Conservation (phyloP, 2,329 filamentous ascomycete species). For the Penicillium brasilianum region DNA sequence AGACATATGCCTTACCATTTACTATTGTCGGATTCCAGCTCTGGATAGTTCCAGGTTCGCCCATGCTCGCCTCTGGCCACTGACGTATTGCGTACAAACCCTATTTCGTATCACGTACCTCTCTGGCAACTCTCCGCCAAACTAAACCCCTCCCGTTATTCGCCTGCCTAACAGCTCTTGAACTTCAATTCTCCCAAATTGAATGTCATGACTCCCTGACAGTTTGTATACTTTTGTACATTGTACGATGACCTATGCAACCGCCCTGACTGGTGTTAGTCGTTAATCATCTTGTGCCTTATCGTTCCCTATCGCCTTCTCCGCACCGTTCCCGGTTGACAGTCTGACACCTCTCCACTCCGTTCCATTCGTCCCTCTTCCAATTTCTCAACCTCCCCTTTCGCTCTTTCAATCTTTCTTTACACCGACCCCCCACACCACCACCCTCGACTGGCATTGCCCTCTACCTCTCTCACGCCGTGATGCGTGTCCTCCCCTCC, state of each 20-base stretch:
- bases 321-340: neutral
- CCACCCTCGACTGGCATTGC: constrained; percentile 2
- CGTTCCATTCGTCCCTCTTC: neutral
- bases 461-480: constrained; percentile 1
- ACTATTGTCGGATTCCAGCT: too few species aligned
- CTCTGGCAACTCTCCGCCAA: neutral
- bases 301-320: neutral
- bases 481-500: constrained; percentile 29
- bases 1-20: too few species aligned
- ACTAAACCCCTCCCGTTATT: neutral
- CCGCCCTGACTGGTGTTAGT: neutral
- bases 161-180: neutral
- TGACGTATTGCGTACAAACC: neutral
- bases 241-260: neutral
- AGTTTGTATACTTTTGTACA: neutral
- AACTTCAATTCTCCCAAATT: neutral
- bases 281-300: neutral
- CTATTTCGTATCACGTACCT: neutral
- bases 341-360: neutral
- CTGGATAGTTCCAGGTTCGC: neutral
- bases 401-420: neutral
- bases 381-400: too few species aligned
- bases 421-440: neutral
- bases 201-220: neutral
- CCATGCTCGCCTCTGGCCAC: neutral